Evolutionary conservation across 2,329 filamentous ascomycete species (phyloP), one percentile per base, ranked within the genome.

Genomic region (Westerdykella sp.): DNA sequence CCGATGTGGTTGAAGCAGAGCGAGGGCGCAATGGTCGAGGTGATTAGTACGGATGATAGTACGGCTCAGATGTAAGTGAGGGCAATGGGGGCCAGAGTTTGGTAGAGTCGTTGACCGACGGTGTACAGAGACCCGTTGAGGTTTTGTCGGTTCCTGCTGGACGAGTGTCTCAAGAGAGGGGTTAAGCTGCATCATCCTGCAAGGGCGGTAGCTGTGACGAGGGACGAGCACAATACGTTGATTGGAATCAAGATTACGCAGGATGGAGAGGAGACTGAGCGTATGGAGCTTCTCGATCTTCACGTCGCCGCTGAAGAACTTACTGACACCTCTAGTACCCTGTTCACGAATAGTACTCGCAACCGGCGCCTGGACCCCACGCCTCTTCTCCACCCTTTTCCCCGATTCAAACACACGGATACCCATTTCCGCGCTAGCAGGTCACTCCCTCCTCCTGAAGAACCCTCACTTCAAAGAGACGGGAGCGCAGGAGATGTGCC

Each of bases 351-450:
- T 91, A 18, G 68, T 90, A 13, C 73, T 91, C 46, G 69, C 83
- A 0, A 77, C 84, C 0, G 86, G 86, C 3, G 77, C 80, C 3
- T 91, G 87, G 86, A 84, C 84, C 0, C 74, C 79, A 0, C 66
- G 68, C 25, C 79, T 87, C n/a, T 84, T 87, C 58, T 53, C 67
- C 2, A 67, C 70, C 0, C 74, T 91, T 13, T 90, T 91, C 56
- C 79, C 79, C 0, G 55, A 63, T 0, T 74, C 82, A 1, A 57
- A 55, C 2, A 56, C 74, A 1, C 61, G 69, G 10, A 67, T 89
- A 16, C 78, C 80, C 0, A 70, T 88, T 34, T 69, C 71, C 3
- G 73, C 78, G 14, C 69, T 89, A 5, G 83, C 84, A 0, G 87
- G 86, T 0, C 81, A 90, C 64, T 87, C 83, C 14, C 66, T 91